These are phyloP conservation scores for Nadsonia fulvescens DNA, from an alignment of 805 yeast genomes.

Conservation along the genomic window DNA sequence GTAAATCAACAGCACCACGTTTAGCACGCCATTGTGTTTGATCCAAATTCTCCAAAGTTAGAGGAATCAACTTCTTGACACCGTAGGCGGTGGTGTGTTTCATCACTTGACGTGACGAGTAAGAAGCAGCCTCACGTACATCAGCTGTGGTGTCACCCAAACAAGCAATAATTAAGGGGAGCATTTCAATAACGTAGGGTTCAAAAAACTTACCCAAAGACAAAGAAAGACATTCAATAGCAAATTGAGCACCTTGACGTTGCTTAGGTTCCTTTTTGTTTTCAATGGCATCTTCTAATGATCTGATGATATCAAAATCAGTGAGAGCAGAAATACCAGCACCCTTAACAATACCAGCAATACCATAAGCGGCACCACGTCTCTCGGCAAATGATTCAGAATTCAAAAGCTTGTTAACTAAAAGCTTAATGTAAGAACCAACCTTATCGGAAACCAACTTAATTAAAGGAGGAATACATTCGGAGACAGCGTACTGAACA, in stretches of 20 bases:
- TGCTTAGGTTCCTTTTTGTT: constrained; percentile 57
- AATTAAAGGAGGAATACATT: constrained; percentile 73
- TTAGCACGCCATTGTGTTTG: constrained; percentile 92
- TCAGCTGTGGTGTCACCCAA: constrained; percentile 74
- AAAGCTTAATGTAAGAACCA: constrained; percentile 34
- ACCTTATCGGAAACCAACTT: constrained; percentile 27
- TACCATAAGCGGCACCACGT: constrained; percentile 91
- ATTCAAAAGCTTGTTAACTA: constrained; percentile 42
- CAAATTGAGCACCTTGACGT: constrained; percentile 78
- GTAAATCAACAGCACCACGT: constrained; percentile 86
- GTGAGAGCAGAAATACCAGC: constrained; percentile 65
- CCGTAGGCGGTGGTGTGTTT: constrained; percentile 82
- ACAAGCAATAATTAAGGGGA: constrained; percentile 63
- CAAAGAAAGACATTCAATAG: constrained; percentile 69
- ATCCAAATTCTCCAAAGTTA: constrained; percentile 71
- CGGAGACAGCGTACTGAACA: constrained; percentile 76
- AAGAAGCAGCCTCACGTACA: constrained; percentile 78
- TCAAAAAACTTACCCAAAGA: constrained; percentile 66
- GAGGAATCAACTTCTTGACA: constrained; percentile 75
- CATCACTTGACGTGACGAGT: constrained; percentile 81
- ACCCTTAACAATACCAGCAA: constrained; percentile 87
- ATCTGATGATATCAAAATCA: constrained; percentile 59
- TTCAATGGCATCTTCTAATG: constrained; percentile 66
- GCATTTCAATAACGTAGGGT: constrained; percentile 79
- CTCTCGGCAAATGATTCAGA: constrained; percentile 33